Evolutionary conservation across 2,329 filamentous ascomycete species (phyloP).

Genomic region (Curvularia eragrostidis): DNA sequence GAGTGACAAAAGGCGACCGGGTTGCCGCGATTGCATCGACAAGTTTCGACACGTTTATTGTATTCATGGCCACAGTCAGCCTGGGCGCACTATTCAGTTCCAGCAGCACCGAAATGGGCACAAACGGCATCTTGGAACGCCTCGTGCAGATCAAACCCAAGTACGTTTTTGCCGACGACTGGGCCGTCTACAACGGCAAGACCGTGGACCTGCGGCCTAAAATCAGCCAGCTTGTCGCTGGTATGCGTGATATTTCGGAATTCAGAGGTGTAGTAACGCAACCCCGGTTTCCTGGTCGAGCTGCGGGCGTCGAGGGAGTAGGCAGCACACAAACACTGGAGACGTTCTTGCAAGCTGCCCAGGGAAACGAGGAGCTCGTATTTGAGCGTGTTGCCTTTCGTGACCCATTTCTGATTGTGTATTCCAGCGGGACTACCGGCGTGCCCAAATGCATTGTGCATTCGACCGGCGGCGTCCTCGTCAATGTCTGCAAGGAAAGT

Average conservation of each 20-base stretch:
- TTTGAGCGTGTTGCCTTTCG: constrained; percentile 71
- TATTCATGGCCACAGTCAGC: constrained; percentile 73
- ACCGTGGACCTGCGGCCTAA: constrained; percentile 73
- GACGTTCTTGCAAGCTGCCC: constrained; percentile 51
- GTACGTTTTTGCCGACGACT: constrained; percentile 85
- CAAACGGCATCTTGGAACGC: constrained; percentile 76
- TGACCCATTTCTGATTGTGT: constrained; percentile 79
- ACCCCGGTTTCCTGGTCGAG: constrained; percentile 65
- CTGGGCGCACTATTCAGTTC: constrained; percentile 78
- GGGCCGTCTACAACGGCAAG: constrained; percentile 79
- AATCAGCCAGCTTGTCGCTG: constrained; percentile 70
- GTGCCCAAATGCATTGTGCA: constrained; percentile 88
- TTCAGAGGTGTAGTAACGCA: constrained; percentile 72
- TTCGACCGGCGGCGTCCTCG: constrained; percentile 68
- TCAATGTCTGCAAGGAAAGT: constrained; percentile 68
- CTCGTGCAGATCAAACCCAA: constrained; percentile 76
- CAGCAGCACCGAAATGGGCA: constrained; percentile 83
- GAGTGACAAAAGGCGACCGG: constrained; percentile 74
- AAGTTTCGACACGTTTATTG: constrained; percentile 73
- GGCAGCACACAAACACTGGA: constrained; percentile 55
- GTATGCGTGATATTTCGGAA: constrained; percentile 65
- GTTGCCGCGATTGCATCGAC: constrained; percentile 79
- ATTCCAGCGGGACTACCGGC: constrained; percentile 81
- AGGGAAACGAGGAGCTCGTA: constrained; percentile 51
- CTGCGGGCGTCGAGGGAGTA: constrained; percentile 65